Percentiles rank a stretch among this genome's conserved stretches.
Conservation (phyloP, 2,329 filamentous ascomycete genomes). For the Mycogone perniciosa region DNA sequence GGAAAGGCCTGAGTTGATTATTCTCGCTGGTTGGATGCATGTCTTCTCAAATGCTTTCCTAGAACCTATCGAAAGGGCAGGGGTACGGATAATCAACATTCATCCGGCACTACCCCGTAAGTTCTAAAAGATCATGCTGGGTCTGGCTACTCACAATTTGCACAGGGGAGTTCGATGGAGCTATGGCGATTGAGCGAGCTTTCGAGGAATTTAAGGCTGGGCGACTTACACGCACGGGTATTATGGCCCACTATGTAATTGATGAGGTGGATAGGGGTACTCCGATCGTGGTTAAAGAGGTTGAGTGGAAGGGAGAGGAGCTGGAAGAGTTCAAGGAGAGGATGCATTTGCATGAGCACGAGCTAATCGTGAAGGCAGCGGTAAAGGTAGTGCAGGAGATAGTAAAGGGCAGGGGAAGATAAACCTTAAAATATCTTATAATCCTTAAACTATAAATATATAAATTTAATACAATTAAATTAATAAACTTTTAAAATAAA, state of each 20-base stretch:
- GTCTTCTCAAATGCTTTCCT: conserved; percentile 67
- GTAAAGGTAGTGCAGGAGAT: conserved; percentile 40
- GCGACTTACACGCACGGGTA: conserved; percentile 65
- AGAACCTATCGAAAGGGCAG: conserved; percentile 54
- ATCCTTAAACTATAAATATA: no score
- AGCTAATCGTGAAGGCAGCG: conserved; percentile 71
- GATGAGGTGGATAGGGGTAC: conserved; percentile 22
- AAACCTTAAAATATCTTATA: no score
- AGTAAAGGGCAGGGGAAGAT: conserved; percentile 9
- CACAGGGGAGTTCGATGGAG: conserved; percentile 67
- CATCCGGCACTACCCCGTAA: conserved; percentile 52
- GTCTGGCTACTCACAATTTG: conserved; percentile 1
- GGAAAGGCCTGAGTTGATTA: conserved; percentile 64
- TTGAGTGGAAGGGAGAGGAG: conserved; percentile 59
- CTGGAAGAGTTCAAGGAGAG: conserved; percentile 61
- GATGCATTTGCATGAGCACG: conserved; percentile 73
- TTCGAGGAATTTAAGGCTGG: conserved; percentile 63
- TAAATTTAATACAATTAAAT: no score
- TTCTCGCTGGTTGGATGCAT: conserved; percentile 85
- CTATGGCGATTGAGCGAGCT: conserved; percentile 70
- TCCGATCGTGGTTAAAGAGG: conserved; percentile 51
- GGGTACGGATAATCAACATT: conserved; percentile 71
- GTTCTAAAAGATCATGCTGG: not conserved
- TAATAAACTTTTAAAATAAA: no score
- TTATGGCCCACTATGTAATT: conserved; percentile 87